A percentile compares a stretch with the other conserved stretches of the same genome.
These are phyloP conservation scores for Elsinoe australis DNA, from an alignment of 2,329 filamentous ascomycete genomes.

Conservation along the genomic window DNA sequence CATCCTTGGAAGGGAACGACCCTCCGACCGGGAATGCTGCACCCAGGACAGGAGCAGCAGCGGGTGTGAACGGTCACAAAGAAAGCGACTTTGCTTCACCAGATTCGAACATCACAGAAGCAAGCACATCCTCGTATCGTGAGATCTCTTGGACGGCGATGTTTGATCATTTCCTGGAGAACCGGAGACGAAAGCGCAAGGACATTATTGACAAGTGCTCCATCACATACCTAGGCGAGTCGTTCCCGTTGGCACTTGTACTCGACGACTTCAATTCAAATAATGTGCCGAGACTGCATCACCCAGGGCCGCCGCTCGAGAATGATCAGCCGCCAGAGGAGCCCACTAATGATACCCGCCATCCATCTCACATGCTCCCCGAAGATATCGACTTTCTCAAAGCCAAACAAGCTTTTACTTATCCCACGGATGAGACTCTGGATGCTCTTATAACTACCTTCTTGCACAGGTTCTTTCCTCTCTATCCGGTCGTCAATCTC, in stretches of 20 bases:
- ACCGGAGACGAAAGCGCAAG: background rate
- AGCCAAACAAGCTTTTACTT: constrained; percentile 20
- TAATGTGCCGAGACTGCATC: constrained; percentile 5
- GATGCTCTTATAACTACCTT: constrained; percentile 18
- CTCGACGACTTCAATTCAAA: constrained; percentile 13
- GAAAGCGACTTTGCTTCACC: too few species aligned
- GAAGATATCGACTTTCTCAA: constrained; percentile 19
- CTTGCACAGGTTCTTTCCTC: constrained; percentile 18
- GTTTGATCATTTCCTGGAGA: constrained; percentile 12
- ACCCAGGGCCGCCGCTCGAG: constrained; percentile 1
- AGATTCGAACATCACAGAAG: background rate
- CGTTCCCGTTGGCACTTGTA: constrained; percentile 15
- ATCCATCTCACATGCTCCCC: constrained; percentile 18
- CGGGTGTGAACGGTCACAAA: too few species aligned
- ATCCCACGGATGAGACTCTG: constrained; percentile 3
- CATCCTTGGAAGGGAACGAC: too few species aligned
- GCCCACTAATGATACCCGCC: background rate
- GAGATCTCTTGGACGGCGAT: constrained; percentile 6
- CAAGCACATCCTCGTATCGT: constrained; percentile 5
- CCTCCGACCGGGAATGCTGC: too few species aligned
- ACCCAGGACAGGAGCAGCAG: too few species aligned
- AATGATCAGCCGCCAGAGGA: background rate
- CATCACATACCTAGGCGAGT: constrained; percentile 15
- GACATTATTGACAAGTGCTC: constrained; percentile 12
- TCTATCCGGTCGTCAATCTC: constrained; percentile 19